phyloP scores from a whole-genome alignment of 2,329 filamentous ascomycete genomes.

The Scytalidium sp. region DNA sequence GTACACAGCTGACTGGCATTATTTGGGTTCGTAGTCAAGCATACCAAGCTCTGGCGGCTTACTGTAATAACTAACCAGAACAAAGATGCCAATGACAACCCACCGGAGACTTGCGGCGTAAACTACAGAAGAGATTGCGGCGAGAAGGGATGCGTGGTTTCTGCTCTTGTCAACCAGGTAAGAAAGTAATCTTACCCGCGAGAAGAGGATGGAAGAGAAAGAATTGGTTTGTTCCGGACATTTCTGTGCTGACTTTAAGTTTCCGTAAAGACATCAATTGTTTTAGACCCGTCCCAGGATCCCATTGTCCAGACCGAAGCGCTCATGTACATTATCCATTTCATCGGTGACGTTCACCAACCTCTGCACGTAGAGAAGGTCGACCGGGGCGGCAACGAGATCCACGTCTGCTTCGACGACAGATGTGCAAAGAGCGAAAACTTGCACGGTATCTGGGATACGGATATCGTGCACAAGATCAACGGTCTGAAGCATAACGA shows the following conservation, averaged over 20 bases:
- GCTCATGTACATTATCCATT: conserved; percentile 65
- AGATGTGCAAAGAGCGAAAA: conserved; percentile 47
- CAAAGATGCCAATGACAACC: conserved; percentile 58
- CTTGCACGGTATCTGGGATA: conserved; percentile 72
- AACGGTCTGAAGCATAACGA: conserved; percentile 41
- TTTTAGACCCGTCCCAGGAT: conserved; percentile 45
- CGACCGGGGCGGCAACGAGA: conserved; percentile 62
- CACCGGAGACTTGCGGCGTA: conserved; percentile 54
- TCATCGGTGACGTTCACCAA: conserved; percentile 66
- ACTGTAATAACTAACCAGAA: not conserved
- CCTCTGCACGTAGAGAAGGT: conserved; percentile 63
- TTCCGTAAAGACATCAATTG: conserved; percentile 40
- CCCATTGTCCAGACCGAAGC: conserved; percentile 9
- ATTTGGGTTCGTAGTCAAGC: conserved; percentile 64
- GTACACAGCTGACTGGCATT: conserved; percentile 61
- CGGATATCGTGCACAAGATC: conserved; percentile 60
- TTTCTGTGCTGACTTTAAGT: conserved; percentile 46
- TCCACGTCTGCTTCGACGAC: conserved; percentile 59
- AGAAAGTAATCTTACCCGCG: not conserved
- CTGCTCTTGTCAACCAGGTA: conserved; percentile 13
- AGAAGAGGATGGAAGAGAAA: too few relatives aligned
- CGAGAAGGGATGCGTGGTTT: conserved; percentile 55
- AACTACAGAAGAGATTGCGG: conserved; percentile 59
- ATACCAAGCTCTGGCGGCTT: conserved; percentile 46
- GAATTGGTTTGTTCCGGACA: not conserved